phyloP scores from a whole-genome alignment of 331 rosid species.

The Rhamnella rubrinervis region DNA sequence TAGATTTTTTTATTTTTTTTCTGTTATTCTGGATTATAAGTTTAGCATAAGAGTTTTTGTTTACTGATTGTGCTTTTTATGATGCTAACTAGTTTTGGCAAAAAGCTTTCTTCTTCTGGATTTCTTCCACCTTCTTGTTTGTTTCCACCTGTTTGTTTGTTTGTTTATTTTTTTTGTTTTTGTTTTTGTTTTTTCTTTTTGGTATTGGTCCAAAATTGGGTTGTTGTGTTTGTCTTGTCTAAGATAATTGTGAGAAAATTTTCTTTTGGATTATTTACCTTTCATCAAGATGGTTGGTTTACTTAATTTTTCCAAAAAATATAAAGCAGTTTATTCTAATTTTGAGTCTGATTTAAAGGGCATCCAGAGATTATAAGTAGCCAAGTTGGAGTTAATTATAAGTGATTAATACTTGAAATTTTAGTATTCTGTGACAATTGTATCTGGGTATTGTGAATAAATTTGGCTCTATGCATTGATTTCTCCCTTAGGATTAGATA shows the following conservation, averaged over 20 bases:
- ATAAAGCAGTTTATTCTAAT: too few species aligned
- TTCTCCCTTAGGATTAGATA: neutral
- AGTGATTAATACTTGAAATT: neutral
- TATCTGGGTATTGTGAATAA: neutral
- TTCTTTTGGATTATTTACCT: too few species aligned
- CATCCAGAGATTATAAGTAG: neutral
- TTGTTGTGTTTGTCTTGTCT: too few species aligned
- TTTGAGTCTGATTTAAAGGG: too few species aligned
- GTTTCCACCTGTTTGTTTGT: neutral
- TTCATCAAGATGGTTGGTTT: too few species aligned
- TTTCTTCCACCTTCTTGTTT: neutral
- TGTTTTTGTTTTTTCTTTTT: neutral
- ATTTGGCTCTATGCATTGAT: neutral
- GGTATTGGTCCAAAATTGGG: neutral
- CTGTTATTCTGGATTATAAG: too few species aligned
- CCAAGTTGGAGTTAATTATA: neutral
- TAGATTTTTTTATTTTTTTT: too few species aligned
- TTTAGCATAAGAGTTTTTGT: neutral
- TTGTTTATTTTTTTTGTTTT: too few species aligned
- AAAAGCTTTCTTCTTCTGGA: too few species aligned
- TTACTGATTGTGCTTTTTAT: neutral
- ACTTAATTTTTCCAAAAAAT: too few species aligned
- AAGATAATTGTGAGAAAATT: too few species aligned
- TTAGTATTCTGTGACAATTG: neutral
- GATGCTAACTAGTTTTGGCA: too few species aligned